phyloP scores from a whole-genome alignment of 2,329 filamentous ascomycete species.

The Xylariaceae sp. region DNA sequence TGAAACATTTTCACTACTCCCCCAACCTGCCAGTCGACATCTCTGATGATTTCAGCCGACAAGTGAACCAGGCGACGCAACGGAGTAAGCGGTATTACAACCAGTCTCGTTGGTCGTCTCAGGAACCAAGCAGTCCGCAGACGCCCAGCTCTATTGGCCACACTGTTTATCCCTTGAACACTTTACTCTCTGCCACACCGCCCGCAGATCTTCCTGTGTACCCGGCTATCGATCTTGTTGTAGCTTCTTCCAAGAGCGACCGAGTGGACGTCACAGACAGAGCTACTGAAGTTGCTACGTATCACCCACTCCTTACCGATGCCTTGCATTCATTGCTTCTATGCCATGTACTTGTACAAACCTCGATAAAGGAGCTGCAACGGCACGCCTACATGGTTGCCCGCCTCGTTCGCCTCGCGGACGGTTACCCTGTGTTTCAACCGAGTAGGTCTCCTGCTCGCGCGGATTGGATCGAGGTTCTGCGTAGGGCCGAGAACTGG shows the following conservation, averaged over 20 bases:
- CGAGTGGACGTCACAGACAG: constrained; percentile 32
- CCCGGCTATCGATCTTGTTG: constrained; percentile 44
- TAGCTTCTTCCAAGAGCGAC: constrained; percentile 21
- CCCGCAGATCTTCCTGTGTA: constrained; percentile 65
- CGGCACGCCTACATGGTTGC: constrained; percentile 81
- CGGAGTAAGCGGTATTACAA: constrained; percentile 27
- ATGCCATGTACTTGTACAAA: constrained; percentile 75
- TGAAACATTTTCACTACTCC: constrained; percentile 74
- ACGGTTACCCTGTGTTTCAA: constrained; percentile 79
- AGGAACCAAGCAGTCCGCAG: constrained; percentile 33
- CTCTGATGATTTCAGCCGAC: constrained; percentile 53
- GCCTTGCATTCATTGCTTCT: constrained; percentile 75
- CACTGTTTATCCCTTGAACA: constrained; percentile 46
- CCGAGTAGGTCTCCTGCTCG: constrained; percentile 66
- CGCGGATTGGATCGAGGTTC: constrained; percentile 75
- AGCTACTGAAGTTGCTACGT: constrained; percentile 62
- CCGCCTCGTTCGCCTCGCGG: constrained; percentile 66
- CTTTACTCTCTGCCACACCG: constrained; percentile 67
- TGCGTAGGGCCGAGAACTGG: constrained; percentile 66
- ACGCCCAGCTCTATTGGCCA: constrained; percentile 29
- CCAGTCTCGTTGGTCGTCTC: constrained; percentile 40
- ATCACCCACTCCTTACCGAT: constrained; percentile 76
- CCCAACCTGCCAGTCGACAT: constrained; percentile 61
- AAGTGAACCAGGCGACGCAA: constrained; percentile 51
- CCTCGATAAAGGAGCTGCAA: constrained; percentile 69